Evolutionary conservation across 176 grass and related monocot genomes (phyloP), one percentile per base, ranked within the genome.

Genomic region (Secale cereale): DNA sequence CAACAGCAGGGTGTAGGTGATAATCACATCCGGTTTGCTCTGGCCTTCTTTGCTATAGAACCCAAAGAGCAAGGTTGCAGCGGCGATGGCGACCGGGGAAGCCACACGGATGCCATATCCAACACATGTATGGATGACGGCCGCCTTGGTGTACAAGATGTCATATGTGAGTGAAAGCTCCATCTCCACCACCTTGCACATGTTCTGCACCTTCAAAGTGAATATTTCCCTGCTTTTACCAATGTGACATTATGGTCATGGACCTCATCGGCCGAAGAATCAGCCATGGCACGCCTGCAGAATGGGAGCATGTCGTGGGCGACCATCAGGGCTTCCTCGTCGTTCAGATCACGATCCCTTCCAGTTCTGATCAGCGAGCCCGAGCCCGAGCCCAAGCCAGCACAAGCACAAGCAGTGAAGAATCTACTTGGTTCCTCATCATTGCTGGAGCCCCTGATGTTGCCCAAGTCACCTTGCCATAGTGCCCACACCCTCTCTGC

Each of bases 1-100:
- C 11, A 59, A 82, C 45, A 95, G 82, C 12, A 95, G 31, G 23
- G 83, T 7, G 62, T 94, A 95, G 22, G 79, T 90, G 61, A 95
- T 86, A 7, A 46, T 12, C 6, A 92, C 40, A 56, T 95, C 93
- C 23, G 73, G 22, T 52, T 36, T 39, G 23, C 41, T 86, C 61
- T 87, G 56, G 4, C 28, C 27, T 9, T 77, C 46, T 67, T 82
- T 90, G 13, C 71, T 64, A 17, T 43, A 56, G 27, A 81, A 36
- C 35, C 35, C 50, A 23, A 86, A 87, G 41, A 87, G 29, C 43
- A 81, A 16, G 33, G 81, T 57, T 3, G 85, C 27, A 8, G 60
- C 36, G 8, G 69, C 60, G n/a, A 72, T 90, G 32, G 23, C 86
- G 59, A 77, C 1, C 48, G 86, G 75, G 0, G 79, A 85, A 39